phyloP scores from a whole-genome alignment of 139 green algal genomes.

The Chlorella sorokiniana region DNA sequence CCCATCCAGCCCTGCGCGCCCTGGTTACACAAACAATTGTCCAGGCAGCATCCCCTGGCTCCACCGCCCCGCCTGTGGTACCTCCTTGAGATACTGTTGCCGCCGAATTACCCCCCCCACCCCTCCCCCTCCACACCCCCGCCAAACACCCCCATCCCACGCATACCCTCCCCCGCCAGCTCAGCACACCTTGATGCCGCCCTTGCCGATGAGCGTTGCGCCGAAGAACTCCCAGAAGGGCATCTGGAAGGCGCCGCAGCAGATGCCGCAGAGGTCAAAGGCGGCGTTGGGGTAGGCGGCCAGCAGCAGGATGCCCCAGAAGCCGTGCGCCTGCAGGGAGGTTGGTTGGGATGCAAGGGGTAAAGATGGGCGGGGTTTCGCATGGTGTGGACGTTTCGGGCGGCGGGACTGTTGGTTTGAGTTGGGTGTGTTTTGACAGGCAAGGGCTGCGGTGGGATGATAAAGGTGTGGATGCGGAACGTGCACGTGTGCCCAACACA shows the following conservation, averaged over 20 bases:
- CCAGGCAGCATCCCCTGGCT: too few species aligned
- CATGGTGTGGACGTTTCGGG: background rate
- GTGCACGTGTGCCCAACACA: too few species aligned
- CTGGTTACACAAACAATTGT: background rate
- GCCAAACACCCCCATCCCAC: too few species aligned
- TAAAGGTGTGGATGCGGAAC: too few species aligned
- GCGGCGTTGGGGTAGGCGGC: slow-evolving; percentile 88
- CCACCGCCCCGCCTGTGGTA: too few species aligned
- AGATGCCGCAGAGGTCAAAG: slow-evolving; percentile 94
- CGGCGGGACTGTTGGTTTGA: background rate
- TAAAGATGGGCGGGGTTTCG: background rate
- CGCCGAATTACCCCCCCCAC: too few species aligned
- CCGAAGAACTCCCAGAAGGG: slow-evolving; percentile 93
- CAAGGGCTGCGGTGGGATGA: too few species aligned
- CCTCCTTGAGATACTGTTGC: too few species aligned
- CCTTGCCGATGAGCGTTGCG: slow-evolving; percentile 87
- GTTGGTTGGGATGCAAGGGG: background rate
- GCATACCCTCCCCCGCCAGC: too few species aligned
- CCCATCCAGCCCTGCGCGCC: too few species aligned
- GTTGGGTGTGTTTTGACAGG: background rate
- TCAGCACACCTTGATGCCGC: slow-evolving; percentile 73
- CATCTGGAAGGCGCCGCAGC: slow-evolving; percentile 90
- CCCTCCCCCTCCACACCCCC: too few species aligned
- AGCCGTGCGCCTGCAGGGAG: slow-evolving; percentile 63
- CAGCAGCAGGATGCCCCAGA: slow-evolving; percentile 88